Conservation (phyloP, 2,329 filamentous ascomycete genomes). For the Trichophyton rubrum region DNA sequence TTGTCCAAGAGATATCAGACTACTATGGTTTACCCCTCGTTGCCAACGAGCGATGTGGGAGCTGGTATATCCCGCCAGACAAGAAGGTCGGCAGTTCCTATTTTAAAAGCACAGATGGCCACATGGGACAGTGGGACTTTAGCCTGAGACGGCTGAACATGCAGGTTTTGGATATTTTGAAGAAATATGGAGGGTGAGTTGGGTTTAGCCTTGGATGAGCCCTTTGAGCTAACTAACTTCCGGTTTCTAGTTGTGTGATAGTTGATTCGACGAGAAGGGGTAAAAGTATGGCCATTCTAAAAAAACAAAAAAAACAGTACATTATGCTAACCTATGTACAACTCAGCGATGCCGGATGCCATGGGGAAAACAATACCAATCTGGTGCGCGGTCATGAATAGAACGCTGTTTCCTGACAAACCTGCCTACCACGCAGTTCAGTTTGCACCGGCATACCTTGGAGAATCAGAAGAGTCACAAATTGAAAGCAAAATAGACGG, state of each 20-base stretch:
- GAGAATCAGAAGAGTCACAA: conserved; percentile 64
- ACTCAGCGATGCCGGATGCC: conserved; percentile 73
- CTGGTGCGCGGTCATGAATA: conserved; percentile 83
- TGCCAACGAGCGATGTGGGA: conserved; percentile 89
- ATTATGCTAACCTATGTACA: background rate
- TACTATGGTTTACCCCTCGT: conserved; percentile 54
- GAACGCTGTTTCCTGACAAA: conserved; percentile 55
- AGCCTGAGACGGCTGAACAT: conserved; percentile 74
- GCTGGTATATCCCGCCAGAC: conserved; percentile 71
- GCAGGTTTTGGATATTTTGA: conserved; percentile 60
- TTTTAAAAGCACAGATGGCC: conserved; percentile 97
- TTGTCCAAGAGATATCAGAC: conserved; percentile 49
- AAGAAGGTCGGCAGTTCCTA: conserved; percentile 65
- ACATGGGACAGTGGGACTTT: conserved; percentile 82
- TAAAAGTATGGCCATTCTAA: conserved; percentile 46
- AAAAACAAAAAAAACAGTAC: background rate
- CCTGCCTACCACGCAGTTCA: conserved; percentile 43
- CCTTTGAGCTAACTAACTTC: background rate
- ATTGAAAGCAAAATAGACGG: conserved; percentile 52
- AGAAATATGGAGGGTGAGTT: conserved; percentile 50
- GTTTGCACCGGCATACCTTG: conserved; percentile 60
- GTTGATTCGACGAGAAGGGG: conserved; percentile 88
- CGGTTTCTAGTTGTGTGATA: conserved; percentile 47
- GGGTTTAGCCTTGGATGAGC: background rate
- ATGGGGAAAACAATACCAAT: conserved; percentile 87